Base-by-base conservation (phyloP, 202 grass and related monocot genomes). In the Cymbopogon flexuosus region DNA sequence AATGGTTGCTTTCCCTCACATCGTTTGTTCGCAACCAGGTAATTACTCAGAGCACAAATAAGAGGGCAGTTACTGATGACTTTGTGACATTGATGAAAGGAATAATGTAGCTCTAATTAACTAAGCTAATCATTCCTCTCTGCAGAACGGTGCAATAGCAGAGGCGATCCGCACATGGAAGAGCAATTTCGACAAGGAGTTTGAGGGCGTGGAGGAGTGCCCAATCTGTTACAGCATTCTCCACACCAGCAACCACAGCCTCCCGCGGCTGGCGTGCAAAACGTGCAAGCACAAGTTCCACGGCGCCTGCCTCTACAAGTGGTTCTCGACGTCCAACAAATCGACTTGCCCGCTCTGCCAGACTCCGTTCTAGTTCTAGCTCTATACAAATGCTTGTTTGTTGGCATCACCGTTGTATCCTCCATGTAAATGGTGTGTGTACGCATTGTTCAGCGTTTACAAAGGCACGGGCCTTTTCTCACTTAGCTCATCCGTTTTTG, bases 291-390 rank as follows among this genome's bases (percentile, higher is more conserved):
- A 95, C 71, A 98, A 98, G 78, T 97, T 97, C 64, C 94, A 97
- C 24, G 91, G 91, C 18, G 92, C 90, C 54, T 97, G 94, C 81
- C 80, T 98, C 77, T 98, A 93, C 88, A 98, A 98, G 73, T 98
- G 95, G 95, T 98, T 98, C 81, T 94, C 95, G 62, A 98, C 92
- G 16, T 98, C 95, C 75, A 93, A 98, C 84, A 94, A 98, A 68
- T 98, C 95, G 6, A 98, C 95, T 2, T 98, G 95, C 60, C 95
- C 95, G 7, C 83, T 98, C 21, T 98, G 95, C 84, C 95, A 95
- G 71, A 94, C 92, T 10, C 95, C 95, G 11, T 98, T 98, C 52
- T 97, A 91, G 85, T 97, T 93, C 52, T 74, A 66, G 82, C 54
- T 58, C 54, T 13, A 29, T 23, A 29, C 23, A 15, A 2, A 21